Evolutionary conservation across 768 basidiomycete species (phyloP).

Genomic region (Psilocybe tampanensis): DNA sequence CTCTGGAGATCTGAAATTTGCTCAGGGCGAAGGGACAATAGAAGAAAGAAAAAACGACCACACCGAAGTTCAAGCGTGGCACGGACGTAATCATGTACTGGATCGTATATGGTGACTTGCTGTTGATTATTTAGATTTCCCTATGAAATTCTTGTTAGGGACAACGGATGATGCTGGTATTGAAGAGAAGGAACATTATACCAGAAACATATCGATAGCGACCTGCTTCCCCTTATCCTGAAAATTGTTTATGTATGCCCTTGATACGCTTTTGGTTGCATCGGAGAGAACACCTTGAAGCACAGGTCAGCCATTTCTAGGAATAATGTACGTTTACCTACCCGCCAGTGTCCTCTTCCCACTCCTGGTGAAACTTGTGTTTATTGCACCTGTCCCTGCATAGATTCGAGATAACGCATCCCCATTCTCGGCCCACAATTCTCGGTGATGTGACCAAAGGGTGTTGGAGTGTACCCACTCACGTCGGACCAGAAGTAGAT

Average conservation of each 20-base stretch:
- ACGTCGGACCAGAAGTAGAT: constrained; percentile 74
- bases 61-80: constrained; percentile 71
- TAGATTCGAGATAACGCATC: constrained; percentile 93
- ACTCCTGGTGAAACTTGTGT: constrained; percentile 93
- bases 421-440: constrained; percentile 97
- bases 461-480: constrained; percentile 71
- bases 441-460: constrained; percentile 87
- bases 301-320: constrained; percentile 5
- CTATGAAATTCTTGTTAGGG: constrained; percentile 44
- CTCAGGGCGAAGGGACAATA: constrained; percentile 15
- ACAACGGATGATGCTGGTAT: no score
- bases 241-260: constrained; percentile 98
- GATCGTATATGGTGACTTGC: constrained; percentile 91
- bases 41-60: constrained; percentile 7
- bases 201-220: constrained; percentile 95
- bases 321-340: constrained; percentile 27
- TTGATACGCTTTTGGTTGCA: constrained; percentile 93
- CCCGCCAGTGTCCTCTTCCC: constrained; percentile 94
- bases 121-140: constrained; percentile 90
- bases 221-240: constrained; percentile 93
- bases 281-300: constrained; percentile 83
- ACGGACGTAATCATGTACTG: constrained; percentile 87
- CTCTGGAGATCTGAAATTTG: constrained; percentile 61
- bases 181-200: constrained; percentile 35
- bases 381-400: constrained; percentile 90